phyloP scores from a whole-genome alignment of 345 rosid genomes.

The Erodium maritimum region DNA sequence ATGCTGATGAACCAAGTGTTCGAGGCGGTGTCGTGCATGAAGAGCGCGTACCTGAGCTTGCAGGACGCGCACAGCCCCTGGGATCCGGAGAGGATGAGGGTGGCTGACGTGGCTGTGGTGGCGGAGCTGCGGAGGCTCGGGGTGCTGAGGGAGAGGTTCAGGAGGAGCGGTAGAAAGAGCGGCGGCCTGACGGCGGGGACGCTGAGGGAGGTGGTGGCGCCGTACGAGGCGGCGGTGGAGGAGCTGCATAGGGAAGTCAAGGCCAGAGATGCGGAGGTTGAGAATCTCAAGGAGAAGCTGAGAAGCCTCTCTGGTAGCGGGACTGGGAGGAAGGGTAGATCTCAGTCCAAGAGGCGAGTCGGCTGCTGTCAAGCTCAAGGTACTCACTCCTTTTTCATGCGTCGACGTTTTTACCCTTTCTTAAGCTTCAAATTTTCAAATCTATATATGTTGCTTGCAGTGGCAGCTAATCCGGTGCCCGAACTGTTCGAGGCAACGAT shows the following conservation, averaged over 20 bases:
- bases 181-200: constrained; percentile 26
- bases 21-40: constrained; percentile 54
- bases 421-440: not conserved
- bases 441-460: too few relatives aligned
- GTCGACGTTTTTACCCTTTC: not conserved
- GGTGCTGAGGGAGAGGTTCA: constrained; percentile 58
- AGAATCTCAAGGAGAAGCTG: constrained; percentile 67
- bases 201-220: constrained; percentile 84
- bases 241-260: constrained; percentile 80
- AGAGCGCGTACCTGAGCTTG: constrained; percentile 55
- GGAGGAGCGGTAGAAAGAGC: constrained; percentile 32
- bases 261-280: constrained; percentile 53
- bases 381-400: not conserved
- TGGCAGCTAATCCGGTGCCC: constrained; percentile 62
- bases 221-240: constrained; percentile 80
- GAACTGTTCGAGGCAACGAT: constrained; percentile 63
- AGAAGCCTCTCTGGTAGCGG: constrained; percentile 17
- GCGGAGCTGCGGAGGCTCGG: constrained; percentile 66
- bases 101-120: constrained; percentile 70
- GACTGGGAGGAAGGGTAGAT: constrained; percentile 47
- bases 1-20: constrained; percentile 59
- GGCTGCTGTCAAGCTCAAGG: constrained; percentile 44
- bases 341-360: constrained; percentile 60
- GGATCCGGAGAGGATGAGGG: constrained; percentile 88
- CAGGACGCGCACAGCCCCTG: constrained; percentile 96